Evolutionary conservation across 2,329 filamentous ascomycete species (phyloP), one percentile per base, ranked within the genome.

Genomic region (Periconia sp.): DNA sequence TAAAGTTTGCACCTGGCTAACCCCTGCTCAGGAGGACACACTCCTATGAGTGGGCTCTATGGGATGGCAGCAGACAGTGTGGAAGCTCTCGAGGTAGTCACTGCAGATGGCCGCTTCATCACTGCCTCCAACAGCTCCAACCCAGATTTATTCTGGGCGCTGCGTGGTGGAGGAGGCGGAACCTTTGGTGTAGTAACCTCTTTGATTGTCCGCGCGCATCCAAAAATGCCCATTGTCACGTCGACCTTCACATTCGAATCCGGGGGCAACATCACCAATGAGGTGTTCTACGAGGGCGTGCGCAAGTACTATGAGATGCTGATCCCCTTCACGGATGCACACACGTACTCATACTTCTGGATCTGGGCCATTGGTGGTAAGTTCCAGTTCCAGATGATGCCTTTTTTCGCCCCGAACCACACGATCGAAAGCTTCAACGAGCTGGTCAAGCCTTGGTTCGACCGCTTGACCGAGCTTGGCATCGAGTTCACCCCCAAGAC

Each of bases 41-140:
- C 76, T 10, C 79, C 79, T 6, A 63, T 85, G 41, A 77, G 76
- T 17, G 73, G 74, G 20, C 69, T 76, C 45, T 79, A 78, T 58
- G 67, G 67, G 3, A 59, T 70, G 19, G 60, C 59, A 3, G 63
- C 59, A 6, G 66, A 70, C 45, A 61, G 67, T 11, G 61, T 66
- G 3, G 44, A 64, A 2, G 51, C 56, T 8, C 59, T 58, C 20
- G 53, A 67, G 33, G 63, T 69, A 27, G 64, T 65, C 2, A 65
- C 68, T 17, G 61, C 66, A 1, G 35, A 41, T 44, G 62, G 60
- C 2, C 50, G 50, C 17, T 49, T 65, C 30, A 51, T 69, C 2
- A 64, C 50, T 15, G 65, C 62, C 7, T 62, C 52, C n/a, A 27
- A 53, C 1, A 47, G 44, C 0, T 44, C 58, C 10, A 61, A 66